These are phyloP conservation scores for Brachypodium distachyon DNA, from an alignment of 202 grass and related monocot genomes.

Conservation along the genomic window DNA sequence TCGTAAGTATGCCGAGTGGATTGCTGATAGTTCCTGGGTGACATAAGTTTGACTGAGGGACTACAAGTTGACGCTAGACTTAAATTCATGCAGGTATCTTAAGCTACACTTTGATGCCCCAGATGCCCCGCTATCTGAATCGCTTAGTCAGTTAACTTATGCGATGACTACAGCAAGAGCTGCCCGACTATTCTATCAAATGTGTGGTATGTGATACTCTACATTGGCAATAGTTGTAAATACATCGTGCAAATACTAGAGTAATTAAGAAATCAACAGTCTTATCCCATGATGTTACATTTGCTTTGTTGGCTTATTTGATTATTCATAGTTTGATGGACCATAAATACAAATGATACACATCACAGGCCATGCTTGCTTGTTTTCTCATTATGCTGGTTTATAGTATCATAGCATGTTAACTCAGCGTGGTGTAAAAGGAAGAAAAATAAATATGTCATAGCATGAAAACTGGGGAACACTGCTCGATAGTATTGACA, in stretches of 20 bases:
- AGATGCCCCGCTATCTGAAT: conserved; percentile 52
- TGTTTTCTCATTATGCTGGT: neutral
- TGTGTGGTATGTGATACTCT: conserved; percentile 41
- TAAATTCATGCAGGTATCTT: conserved; percentile 46
- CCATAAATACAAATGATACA: neutral
- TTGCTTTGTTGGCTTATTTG: neutral
- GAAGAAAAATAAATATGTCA: conserved; percentile 10
- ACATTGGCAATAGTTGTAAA: neutral
- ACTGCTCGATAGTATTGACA: neutral
- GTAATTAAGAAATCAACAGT: no score
- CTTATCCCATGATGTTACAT: neutral
- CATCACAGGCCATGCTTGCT: neutral
- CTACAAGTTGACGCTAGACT: conserved; percentile 3
- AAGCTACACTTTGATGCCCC: conserved; percentile 76
- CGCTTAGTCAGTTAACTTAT: conserved; percentile 48
- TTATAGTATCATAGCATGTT: neutral
- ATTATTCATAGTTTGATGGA: neutral
- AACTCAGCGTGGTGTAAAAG: neutral
- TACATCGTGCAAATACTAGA: neutral
- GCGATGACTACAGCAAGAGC: conserved; percentile 57
- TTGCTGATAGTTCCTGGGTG: conserved; percentile 1
- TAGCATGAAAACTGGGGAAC: neutral
- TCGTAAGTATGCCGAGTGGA: conserved; percentile 37
- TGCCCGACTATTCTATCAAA: conserved; percentile 82
- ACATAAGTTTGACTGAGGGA: conserved; percentile 6